Evolutionary conservation across 306 rosid genomes (phyloP).

Genomic region (Pterocarpus macrocarpus): DNA sequence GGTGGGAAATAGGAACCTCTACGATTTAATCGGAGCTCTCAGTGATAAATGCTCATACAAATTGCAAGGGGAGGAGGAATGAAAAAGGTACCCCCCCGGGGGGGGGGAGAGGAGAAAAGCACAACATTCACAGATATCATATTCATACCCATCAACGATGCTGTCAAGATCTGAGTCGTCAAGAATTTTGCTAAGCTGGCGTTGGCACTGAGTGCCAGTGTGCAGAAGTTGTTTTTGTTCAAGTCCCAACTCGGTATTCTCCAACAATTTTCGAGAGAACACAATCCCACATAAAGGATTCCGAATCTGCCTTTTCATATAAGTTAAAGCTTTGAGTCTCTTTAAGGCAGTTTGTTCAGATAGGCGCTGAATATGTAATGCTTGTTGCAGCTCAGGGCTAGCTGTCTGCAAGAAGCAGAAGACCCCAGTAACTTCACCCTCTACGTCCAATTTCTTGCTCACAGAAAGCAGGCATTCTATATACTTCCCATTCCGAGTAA

Average conservation of each 20-base stretch:
- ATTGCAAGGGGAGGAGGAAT: neutral
- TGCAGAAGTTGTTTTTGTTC: conserved; percentile 73
- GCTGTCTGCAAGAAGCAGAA: conserved; percentile 90
- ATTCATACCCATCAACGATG: conserved; percentile 79
- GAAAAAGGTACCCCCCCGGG: too few species aligned
- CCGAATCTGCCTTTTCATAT: conserved; percentile 71
- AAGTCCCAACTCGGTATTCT: conserved; percentile 65
- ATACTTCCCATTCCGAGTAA: conserved; percentile 60
- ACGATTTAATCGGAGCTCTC: neutral
- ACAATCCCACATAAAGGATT: conserved; percentile 72
- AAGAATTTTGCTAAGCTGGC: conserved; percentile 80
- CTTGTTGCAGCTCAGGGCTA: conserved; percentile 84
- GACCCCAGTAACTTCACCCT: conserved; percentile 71
- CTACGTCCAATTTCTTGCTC: conserved; percentile 73
- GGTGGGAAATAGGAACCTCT: neutral
- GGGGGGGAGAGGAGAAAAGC: neutral
- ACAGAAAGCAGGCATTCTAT: conserved; percentile 78
- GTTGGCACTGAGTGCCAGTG: conserved; percentile 69
- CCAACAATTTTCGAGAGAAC: conserved; percentile 67
- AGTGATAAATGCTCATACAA: conserved; percentile 15
- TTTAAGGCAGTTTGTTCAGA: conserved; percentile 79
- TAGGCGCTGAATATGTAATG: conserved; percentile 74
- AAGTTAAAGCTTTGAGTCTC: conserved; percentile 68
- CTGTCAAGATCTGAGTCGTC: conserved; percentile 83
- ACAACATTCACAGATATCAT: neutral